Base-by-base conservation (phyloP, 495 filamentous ascomycete species). In the Penicillium pulvis region DNA sequence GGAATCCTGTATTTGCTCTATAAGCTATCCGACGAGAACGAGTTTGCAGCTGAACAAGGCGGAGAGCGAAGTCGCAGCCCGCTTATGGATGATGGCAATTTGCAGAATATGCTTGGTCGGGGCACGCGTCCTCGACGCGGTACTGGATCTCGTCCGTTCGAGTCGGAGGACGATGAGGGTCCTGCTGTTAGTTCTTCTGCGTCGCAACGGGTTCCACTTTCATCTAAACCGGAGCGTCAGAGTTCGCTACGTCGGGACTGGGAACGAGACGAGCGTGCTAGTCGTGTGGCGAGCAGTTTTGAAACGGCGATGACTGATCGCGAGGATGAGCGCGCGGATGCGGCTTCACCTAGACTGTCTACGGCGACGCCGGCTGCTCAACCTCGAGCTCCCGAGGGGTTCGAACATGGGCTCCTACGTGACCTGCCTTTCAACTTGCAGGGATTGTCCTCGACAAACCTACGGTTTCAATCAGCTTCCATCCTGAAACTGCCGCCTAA, bases 341-440 rank as follows among this genome's bases (percentile, higher is more conserved):
- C 31, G 20, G 51, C 60, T 8, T 62, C 63, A 12, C 57, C 66
- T 31, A 23, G 41, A 42, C 55, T 46, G 3, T 55, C 60, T 17
- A 75, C 59, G 10, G 45, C 57, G 36, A 60, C 55, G 31, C 56
- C 61, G 41, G 28, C 42, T 12, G 44, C 26, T 24, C 9, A 17
- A 28, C 8, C 23, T 30, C 63, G 50, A 16, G 23, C 76, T 12
- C 59, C 71, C 16, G 92, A 93, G 63, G 78, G 83, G 31, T 74
- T 70, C 23, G 95, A 98, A 69, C 76, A 85, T 50, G 79, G 83
- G n/a, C 82, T 99, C 9, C 77, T 99, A 39, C 85, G 93, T 51
- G 92, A 96, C 69, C 80, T 98, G 6, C 94, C 95, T 1, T 99
- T 91, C 69, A 97, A 94, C 5, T 81, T 99, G 3, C 95, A 98